These are phyloP conservation scores for Parachaetomium inaequale DNA, from an alignment of 495 filamentous ascomycete species.

Conservation along the genomic window DNA sequence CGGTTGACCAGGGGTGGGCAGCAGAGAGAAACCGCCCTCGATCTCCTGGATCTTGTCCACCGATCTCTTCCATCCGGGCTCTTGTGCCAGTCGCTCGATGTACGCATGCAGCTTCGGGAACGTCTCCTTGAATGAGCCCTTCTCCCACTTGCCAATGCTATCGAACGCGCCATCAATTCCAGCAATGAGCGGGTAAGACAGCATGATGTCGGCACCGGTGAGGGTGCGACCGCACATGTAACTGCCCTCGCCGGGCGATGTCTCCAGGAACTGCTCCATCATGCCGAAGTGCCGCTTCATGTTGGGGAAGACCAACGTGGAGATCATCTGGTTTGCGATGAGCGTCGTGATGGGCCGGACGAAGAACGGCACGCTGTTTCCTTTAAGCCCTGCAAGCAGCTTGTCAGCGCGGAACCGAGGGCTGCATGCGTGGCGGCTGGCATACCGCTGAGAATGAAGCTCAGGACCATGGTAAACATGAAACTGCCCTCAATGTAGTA, in stretches of 20 bases:
- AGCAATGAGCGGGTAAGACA: slow-evolving; percentile 68
- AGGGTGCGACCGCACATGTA: slow-evolving; percentile 68
- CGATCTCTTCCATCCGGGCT: slow-evolving; percentile 56
- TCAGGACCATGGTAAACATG: slow-evolving; percentile 64
- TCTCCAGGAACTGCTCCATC: slow-evolving; percentile 66
- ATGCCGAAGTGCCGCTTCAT: slow-evolving; percentile 64
- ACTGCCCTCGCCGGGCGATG: slow-evolving; percentile 57
- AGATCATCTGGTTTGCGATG: slow-evolving; percentile 60
- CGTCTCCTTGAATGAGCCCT: slow-evolving; percentile 26
- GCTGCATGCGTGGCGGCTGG: not conserved
- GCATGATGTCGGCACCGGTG: slow-evolving; percentile 73
- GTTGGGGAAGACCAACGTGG: slow-evolving; percentile 58
- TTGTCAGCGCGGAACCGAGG: not conserved
- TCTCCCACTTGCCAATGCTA: slow-evolving; percentile 35
- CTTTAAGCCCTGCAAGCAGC: slow-evolving; percentile 43
- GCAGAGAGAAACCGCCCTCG: slow-evolving; percentile 52
- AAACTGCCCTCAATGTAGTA: slow-evolving; percentile 78
- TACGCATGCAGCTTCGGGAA: slow-evolving; percentile 56
- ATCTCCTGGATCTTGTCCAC: slow-evolving; percentile 59
- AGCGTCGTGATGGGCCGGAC: slow-evolving; percentile 66
- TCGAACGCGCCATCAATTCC: slow-evolving; percentile 56
- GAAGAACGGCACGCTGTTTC: slow-evolving; percentile 71
- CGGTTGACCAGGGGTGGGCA: slow-evolving; percentile 13
- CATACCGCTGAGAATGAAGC: slow-evolving; percentile 45
- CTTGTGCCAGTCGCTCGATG: slow-evolving; percentile 54